A percentile compares a stretch with the other conserved stretches of the same genome.
phyloP scores from a whole-genome alignment of 2,329 filamentous ascomycete species.

The Domatiomyces catenatus region DNA sequence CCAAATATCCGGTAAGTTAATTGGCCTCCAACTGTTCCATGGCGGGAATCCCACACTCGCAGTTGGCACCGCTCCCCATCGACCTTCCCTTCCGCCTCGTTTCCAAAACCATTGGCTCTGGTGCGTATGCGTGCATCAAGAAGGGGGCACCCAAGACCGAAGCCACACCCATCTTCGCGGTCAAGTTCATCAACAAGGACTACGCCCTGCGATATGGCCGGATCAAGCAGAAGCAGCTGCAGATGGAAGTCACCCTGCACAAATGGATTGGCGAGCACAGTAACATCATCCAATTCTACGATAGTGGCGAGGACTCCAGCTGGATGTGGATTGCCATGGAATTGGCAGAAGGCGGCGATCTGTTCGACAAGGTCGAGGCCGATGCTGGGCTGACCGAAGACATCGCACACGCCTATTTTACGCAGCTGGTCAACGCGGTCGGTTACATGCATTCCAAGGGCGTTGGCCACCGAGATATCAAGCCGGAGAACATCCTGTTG shows the following conservation, averaged over 20 bases:
- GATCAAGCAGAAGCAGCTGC: conserved; percentile 74
- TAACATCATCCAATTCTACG: conserved; percentile 88
- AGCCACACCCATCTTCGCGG: conserved; percentile 68
- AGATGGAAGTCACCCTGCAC: conserved; percentile 83
- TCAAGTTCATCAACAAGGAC: conserved; percentile 97
- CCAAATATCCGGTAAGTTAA: no score
- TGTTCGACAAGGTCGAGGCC: conserved; percentile 98
- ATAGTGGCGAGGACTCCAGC: conserved; percentile 63
- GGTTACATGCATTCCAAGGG: conserved; percentile 94
- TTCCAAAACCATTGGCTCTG: conserved; percentile 89
- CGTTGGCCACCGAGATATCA: conserved; percentile 79
- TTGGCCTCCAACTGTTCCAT: conserved; percentile 2
- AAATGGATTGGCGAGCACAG: conserved; percentile 74
- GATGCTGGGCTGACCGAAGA: conserved; percentile 89
- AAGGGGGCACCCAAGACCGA: conserved; percentile 67
- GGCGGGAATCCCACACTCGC: conserved; percentile 45
- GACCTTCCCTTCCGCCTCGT: conserved; percentile 87
- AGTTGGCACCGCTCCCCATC: conserved; percentile 68
- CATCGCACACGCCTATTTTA: conserved; percentile 92
- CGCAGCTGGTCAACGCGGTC: conserved; percentile 76
- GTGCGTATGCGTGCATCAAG: conserved; percentile 94
- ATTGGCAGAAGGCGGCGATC: conserved; percentile 80
- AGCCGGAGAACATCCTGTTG: conserved; percentile 89
- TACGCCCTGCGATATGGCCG: conserved; percentile 82
- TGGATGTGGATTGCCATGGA: conserved; percentile 99